Evolutionary conservation across 2,329 filamentous ascomycete genomes (phyloP).

Genomic region (Penicillium sp.): DNA sequence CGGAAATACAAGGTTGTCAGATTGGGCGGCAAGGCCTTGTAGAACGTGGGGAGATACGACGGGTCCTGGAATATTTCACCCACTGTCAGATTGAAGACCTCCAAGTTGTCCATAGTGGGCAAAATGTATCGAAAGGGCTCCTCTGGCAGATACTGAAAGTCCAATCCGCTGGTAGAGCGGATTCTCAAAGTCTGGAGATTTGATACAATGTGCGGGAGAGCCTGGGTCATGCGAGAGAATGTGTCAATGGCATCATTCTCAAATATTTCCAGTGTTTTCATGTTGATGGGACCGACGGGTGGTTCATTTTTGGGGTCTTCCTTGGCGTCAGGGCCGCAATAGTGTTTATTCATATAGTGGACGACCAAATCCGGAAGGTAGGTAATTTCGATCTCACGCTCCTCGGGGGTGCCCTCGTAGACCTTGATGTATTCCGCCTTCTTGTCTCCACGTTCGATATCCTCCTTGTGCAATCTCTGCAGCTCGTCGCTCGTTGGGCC

Average conservation of each 20-base stretch:
- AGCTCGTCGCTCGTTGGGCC: conserved; percentile 20
- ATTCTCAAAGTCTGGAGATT: conserved; percentile 18
- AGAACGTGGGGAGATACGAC: conserved; percentile 12
- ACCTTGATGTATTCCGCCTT: conserved; percentile 8
- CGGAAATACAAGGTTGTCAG: conserved; percentile 24
- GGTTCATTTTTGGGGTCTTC: conserved; percentile 5
- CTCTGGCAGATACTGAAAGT: conserved; percentile 18
- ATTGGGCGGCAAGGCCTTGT: conserved; percentile 21
- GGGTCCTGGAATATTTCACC: conserved; percentile 22
- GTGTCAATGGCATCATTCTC: conserved; percentile 27
- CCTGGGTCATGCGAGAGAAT: conserved; percentile 18
- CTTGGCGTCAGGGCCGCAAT: conserved; percentile 1
- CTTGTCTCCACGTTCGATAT: conserved; percentile 17
- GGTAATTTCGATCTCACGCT: conserved; percentile 13
- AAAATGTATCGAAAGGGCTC: conserved; percentile 12
- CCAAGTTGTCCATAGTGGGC: conserved; percentile 10
- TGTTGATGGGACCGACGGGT: conserved; percentile 1
- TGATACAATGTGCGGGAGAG: conserved; percentile 17
- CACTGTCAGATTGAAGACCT: conserved; percentile 19
- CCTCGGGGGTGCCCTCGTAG: conserved; percentile 2
- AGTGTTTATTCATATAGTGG: conserved; percentile 14
- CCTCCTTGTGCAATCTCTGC: conserved; percentile 2
- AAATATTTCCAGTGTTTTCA: conserved; percentile 25
- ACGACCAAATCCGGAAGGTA: conserved; percentile 12
- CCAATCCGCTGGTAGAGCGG: conserved; percentile 18